Conservation (phyloP, 1,284 basidiomycete species). For the Cryptococcus amylolentus region DNA sequence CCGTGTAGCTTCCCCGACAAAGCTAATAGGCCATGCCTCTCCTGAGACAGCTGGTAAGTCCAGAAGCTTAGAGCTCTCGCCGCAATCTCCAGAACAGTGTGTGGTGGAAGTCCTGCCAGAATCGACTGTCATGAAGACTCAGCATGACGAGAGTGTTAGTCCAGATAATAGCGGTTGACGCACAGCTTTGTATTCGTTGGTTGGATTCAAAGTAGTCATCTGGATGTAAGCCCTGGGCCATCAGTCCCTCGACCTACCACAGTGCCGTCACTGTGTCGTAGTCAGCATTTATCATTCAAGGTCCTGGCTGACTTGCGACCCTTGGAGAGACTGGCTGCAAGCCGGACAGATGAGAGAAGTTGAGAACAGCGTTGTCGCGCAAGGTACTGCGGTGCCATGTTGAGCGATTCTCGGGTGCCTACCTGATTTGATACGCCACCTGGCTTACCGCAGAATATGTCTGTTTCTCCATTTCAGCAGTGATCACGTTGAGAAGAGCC, state of each 20-base stretch:
- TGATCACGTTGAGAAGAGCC: not conserved
- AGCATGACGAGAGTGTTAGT: not conserved
- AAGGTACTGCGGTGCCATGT: slow-evolving; percentile 14
- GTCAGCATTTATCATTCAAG: slow-evolving; percentile 1
- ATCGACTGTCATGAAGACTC: slow-evolving; percentile 20
- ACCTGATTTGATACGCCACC: not conserved
- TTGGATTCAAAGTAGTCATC: slow-evolving; percentile 25
- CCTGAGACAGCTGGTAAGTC: slow-evolving; percentile 33
- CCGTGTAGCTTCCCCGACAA: not conserved
- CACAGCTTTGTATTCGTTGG: slow-evolving; percentile 30
- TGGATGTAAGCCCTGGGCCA: slow-evolving; percentile 1
- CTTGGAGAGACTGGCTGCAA: slow-evolving; percentile 23
- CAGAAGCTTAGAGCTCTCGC: slow-evolving; percentile 29
- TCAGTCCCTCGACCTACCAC: slow-evolving; percentile 13
- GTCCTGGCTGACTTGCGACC: slow-evolving; percentile 14
- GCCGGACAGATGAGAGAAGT: slow-evolving; percentile 22
- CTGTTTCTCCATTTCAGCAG: slow-evolving; percentile 2
- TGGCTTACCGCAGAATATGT: slow-evolving; percentile 33
- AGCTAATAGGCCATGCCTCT: slow-evolving; percentile 15
- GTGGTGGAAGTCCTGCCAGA: slow-evolving; percentile 26
- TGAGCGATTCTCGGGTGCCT: not conserved
- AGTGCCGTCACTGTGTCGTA: slow-evolving; percentile 24
- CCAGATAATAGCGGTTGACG: not conserved
- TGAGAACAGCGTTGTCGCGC: slow-evolving; percentile 26
- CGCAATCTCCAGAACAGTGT: slow-evolving; percentile 27